Evolutionary conservation across 2,329 filamentous ascomycete genomes (phyloP).

Genomic region (Colletotrichum sp.): DNA sequence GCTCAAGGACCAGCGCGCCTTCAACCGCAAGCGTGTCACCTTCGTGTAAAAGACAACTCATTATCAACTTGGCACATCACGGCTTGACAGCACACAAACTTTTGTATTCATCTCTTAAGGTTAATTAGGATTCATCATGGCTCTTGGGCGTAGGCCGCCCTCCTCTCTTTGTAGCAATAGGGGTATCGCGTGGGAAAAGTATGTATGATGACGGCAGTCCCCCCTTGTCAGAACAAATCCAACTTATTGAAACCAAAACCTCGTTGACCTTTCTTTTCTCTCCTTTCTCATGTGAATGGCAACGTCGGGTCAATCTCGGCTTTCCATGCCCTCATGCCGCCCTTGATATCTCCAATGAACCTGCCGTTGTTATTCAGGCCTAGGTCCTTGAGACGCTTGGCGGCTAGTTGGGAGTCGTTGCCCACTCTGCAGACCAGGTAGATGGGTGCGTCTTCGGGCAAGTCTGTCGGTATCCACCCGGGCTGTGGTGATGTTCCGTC

Average conservation of each 20-base stretch:
- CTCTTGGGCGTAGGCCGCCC: slow-evolving; percentile 10
- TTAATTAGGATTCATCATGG: slow-evolving; percentile 7
- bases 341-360: slow-evolving; percentile 73
- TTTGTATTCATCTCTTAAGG: slow-evolving; percentile 7
- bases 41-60: slow-evolving; percentile 54
- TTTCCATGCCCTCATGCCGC: slow-evolving; percentile 77
- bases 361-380: slow-evolving; percentile 58
- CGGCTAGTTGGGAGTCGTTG: slow-evolving; percentile 78
- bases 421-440: slow-evolving; percentile 78
- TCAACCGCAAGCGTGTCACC: slow-evolving; percentile 85
- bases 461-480: slow-evolving; percentile 43
- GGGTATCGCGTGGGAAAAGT: slow-evolving; percentile 14
- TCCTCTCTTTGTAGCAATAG: slow-evolving; percentile 12
- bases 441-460: slow-evolving; percentile 57
- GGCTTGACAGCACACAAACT: background rate
- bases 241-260: background rate
- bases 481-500: slow-evolving; percentile 24
- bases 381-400: slow-evolving; percentile 67
- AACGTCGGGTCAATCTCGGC: slow-evolving; percentile 65
- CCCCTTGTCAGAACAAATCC: slow-evolving; percentile 29
- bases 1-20: slow-evolving; percentile 97
- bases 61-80: background rate
- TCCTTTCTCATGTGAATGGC: slow-evolving; percentile 50
- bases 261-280: background rate
- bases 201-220: slow-evolving; percentile 28